phyloP scores from a whole-genome alignment of 2,329 filamentous ascomycete genomes.

The Dactylonectria estremocensis region DNA sequence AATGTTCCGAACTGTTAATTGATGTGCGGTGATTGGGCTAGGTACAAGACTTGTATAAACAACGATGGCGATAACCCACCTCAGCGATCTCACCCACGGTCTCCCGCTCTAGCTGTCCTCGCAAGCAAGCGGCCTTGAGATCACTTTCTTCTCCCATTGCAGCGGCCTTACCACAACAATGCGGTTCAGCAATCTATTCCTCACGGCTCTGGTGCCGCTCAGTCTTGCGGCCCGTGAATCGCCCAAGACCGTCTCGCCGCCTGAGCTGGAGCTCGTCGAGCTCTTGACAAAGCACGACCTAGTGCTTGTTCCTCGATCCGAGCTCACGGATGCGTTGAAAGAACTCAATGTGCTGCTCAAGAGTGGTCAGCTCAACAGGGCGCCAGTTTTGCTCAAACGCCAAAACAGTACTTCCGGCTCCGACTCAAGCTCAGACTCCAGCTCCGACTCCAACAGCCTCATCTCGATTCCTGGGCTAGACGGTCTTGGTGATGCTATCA shows the following conservation, averaged over 20 bases:
- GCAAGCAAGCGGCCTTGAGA: no score
- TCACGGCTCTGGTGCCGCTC: conserved; percentile 53
- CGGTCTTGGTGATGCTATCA: neutral
- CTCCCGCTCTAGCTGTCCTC: neutral
- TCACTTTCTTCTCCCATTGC: no score
- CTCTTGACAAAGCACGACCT: conserved; percentile 61
- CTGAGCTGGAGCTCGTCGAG: conserved; percentile 58
- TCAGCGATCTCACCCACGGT: neutral
- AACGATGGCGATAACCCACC: neutral
- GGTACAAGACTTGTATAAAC: neutral
- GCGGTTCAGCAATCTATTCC: conserved; percentile 55
- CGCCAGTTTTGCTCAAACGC: conserved; percentile 29
- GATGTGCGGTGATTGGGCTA: neutral
- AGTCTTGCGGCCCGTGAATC: conserved; percentile 50
- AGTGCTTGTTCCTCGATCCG: conserved; percentile 61
- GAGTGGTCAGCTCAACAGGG: conserved; percentile 39
- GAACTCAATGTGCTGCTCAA: conserved; percentile 60
- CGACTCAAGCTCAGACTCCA: neutral
- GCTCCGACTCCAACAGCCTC: conserved; percentile 12
- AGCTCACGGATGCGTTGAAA: conserved; percentile 61
- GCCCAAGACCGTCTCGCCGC: conserved; percentile 43
- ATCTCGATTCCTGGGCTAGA: conserved; percentile 33
- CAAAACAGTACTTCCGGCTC: conserved; percentile 30
- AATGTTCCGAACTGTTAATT: neutral
- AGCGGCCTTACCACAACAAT: conserved; percentile 27